These are phyloP conservation scores for sorghum (Sorghum bicolor) DNA, from an alignment of 176 grass and related monocot genomes.

Conservation along the genomic window DNA sequence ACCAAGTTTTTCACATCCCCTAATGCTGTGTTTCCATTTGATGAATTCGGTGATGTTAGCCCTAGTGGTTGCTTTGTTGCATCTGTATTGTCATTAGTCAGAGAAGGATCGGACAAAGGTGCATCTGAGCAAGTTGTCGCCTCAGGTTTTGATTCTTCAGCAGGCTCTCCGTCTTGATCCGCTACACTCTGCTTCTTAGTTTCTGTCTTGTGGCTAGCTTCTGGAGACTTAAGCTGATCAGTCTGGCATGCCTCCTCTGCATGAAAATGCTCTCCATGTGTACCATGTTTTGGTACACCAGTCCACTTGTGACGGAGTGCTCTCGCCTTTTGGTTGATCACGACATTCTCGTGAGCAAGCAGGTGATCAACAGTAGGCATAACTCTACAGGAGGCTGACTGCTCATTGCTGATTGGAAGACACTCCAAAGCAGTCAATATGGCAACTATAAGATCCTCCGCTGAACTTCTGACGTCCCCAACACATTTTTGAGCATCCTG, in stretches of 20 bases:
- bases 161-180: not conserved
- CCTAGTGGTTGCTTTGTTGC: slow-evolving; percentile 17
- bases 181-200: not conserved
- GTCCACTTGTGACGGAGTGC: slow-evolving; percentile 49
- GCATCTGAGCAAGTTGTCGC: not conserved
- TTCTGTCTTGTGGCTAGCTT: slow-evolving; percentile 6
- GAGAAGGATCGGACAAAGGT: slow-evolving; percentile 7
- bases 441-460: slow-evolving; percentile 41
- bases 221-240: slow-evolving; percentile 1
- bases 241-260: not conserved
- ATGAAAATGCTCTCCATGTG: not conserved
- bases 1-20: slow-evolving; percentile 31
- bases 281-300: not conserved
- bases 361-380: slow-evolving; percentile 43
- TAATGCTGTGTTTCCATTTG: slow-evolving; percentile 23
- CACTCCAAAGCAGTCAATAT: slow-evolving; percentile 44
- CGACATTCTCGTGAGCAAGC: slow-evolving; percentile 30
- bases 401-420: slow-evolving; percentile 36
- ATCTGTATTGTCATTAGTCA: slow-evolving; percentile 18
- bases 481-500: slow-evolving; percentile 46
- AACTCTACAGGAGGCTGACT: slow-evolving; percentile 37
- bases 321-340: slow-evolving; percentile 56
- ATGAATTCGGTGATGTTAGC: slow-evolving; percentile 12
- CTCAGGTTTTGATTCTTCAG: slow-evolving; percentile 18
- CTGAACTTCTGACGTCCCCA: slow-evolving; percentile 14